Percentiles rank a stretch among this genome's conserved stretches.
phyloP scores from a whole-genome alignment of 805 yeast species.

The Barnettozyma botsteinii region DNA sequence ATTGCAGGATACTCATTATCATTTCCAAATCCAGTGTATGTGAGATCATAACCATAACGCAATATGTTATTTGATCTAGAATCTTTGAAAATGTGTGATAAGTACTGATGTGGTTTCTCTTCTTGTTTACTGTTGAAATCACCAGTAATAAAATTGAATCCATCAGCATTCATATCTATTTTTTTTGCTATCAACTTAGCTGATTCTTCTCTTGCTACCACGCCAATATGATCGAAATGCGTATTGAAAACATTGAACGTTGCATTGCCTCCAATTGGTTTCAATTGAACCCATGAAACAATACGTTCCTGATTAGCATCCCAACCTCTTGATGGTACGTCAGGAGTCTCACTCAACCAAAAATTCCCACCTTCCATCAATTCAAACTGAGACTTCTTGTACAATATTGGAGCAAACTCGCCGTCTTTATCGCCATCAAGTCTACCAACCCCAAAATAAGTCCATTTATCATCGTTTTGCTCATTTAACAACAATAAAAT shows the following conservation, averaged over 20 bases:
- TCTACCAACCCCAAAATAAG: constrained; percentile 45
- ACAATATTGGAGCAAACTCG: constrained; percentile 47
- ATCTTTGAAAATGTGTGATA: constrained; percentile 33
- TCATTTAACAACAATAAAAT: constrained; percentile 29
- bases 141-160: constrained; percentile 43
- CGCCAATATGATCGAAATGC: constrained; percentile 47
- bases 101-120: constrained; percentile 38
- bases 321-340: constrained; percentile 46
- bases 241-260: constrained; percentile 35
- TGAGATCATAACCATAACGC: constrained; percentile 41
- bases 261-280: constrained; percentile 18
- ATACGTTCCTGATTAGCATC: constrained; percentile 41
- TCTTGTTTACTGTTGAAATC: constrained; percentile 49
- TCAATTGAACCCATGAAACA: constrained; percentile 31
- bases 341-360: constrained; percentile 54
- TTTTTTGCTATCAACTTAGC: constrained; percentile 40
- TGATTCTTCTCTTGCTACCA: constrained; percentile 38
- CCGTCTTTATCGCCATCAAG: constrained; percentile 46
- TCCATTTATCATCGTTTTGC: constrained; percentile 31
- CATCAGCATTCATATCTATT: constrained; percentile 26
- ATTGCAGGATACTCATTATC: constrained; percentile 23
- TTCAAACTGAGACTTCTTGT: constrained; percentile 32
- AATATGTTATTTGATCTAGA: constrained; percentile 21
- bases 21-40: constrained; percentile 52
- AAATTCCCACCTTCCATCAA: constrained; percentile 37